These are phyloP conservation scores for Pichia kudriavzevii DNA, from an alignment of 1,139 yeast genomes.

Conservation along the genomic window DNA sequence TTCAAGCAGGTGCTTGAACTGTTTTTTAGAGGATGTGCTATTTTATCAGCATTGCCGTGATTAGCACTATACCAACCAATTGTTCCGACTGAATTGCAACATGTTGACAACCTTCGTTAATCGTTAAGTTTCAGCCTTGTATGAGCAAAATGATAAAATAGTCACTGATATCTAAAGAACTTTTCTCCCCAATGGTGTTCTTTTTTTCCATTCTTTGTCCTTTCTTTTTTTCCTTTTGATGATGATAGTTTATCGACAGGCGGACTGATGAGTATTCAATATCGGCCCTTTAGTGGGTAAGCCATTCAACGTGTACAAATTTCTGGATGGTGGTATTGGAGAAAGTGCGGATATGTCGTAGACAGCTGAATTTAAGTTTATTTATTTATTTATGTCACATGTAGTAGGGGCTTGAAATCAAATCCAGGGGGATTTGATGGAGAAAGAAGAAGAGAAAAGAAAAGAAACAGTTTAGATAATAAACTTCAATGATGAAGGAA, in stretches of 20 bases:
- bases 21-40: too few species aligned
- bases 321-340: conserved; percentile 44
- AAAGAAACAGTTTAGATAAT: conserved; percentile 1
- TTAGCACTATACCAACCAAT: conserved; percentile 52
- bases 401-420: conserved; percentile 6
- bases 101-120: conserved; percentile 65
- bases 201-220: conserved; percentile 14
- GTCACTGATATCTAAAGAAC: neutral
- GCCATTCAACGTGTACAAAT: conserved; percentile 59
- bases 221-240: conserved; percentile 33
- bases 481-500: conserved; percentile 25
- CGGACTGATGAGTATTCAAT: conserved; percentile 55
- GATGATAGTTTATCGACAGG: conserved; percentile 61
- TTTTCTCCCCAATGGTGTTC: conserved; percentile 1
- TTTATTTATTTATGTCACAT: conserved; percentile 1
- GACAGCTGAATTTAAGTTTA: conserved; percentile 23
- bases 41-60: too few species aligned
- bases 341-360: conserved; percentile 65
- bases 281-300: conserved; percentile 48
- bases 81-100: conserved; percentile 71
- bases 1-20: too few species aligned
- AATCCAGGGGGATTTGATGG: conserved; percentile 14
- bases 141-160: too few species aligned
- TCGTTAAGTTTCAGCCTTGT: conserved; percentile 88
- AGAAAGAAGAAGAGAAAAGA: conserved; percentile 11